Evolutionary conservation across 176 grass and related monocot species (phyloP), one percentile per base, ranked within the genome.

Genomic region (Typha latifolia): DNA sequence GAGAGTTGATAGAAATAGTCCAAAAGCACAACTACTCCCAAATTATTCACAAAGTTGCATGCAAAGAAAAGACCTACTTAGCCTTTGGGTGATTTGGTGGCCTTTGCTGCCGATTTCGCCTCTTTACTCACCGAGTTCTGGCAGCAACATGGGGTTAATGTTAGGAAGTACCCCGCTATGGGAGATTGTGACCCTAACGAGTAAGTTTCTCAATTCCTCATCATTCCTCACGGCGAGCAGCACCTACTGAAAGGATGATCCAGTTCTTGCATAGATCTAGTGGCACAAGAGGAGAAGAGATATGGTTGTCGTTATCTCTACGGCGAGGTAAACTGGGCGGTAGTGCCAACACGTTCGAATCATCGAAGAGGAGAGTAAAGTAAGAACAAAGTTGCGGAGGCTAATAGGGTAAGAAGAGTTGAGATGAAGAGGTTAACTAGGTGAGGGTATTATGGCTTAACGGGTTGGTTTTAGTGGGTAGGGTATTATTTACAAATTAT

Each of bases 81-180:
- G 71, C 26, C 48, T 74, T 74, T 3, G 48, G 71, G 71, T 21
- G 71, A 73, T 15, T 73, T 73, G 61, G 37, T 20, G 23, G 71
- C 26, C 48, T 74, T 74, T 3, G 48, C 8, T 5, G 71, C 47
- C 61, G 71, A 64, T 24, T 74, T 74, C 61, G 47, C 61, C 47
- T 74, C 71, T 48, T 74, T 74, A 47, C 23, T 50, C 23, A 15
- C 71, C 2, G 71, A 50, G 24, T 74, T 74, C 71, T 74, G 61
- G 71, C 15, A 74, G 49, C 14, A 74, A 61, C 48, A 74, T 59
- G 8, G 71, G 71, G 47, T 74, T 74, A n/a, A 74, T 74, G 71
- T 74, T 74, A 15, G 71, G 71, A 14, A 74, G 61, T 14, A 74
- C 71, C 24, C 71, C 71, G 1, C 71, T 59, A 14, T 74, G 61